Evolutionary conservation across 139 green algal species (phyloP).

Genomic region (Zygnema circumcarinatum): DNA sequence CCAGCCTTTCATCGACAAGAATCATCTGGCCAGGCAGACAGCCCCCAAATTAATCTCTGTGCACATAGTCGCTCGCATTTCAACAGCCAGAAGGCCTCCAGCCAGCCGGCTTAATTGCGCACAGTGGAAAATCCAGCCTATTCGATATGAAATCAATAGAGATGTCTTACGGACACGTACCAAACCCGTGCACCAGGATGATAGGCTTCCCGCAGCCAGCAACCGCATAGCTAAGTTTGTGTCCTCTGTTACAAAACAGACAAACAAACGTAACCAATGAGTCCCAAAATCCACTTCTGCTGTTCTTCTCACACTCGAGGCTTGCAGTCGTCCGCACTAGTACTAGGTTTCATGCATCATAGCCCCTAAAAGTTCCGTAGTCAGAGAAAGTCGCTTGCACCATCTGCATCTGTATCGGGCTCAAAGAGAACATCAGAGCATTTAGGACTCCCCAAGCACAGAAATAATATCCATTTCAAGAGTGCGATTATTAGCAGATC

Average conservation of each 20-base stretch:
- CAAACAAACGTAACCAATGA: too few relatives aligned
- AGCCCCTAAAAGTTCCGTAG: neutral
- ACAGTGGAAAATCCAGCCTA: too few relatives aligned
- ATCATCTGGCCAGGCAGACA: neutral
- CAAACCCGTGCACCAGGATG: conserved; percentile 44
- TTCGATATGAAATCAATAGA: too few relatives aligned
- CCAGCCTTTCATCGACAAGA: neutral
- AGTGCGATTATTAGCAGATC: too few relatives aligned
- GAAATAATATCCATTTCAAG: too few relatives aligned
- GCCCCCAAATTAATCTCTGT: neutral
- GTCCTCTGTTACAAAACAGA: conserved; percentile 26
- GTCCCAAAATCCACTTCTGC: too few relatives aligned
- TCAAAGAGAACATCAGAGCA: too few relatives aligned
- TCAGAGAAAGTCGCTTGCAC: neutral
- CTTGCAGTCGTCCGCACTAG: neutral
- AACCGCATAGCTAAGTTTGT: conserved; percentile 50
- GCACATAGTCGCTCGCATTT: neutral
- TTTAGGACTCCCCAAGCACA: too few relatives aligned
- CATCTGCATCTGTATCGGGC: too few relatives aligned
- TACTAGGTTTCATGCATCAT: neutral
- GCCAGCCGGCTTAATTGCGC: neutral
- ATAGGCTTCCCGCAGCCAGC: conserved; percentile 47
- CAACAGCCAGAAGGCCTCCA: neutral
- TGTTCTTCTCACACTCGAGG: too few relatives aligned
- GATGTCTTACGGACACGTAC: too few relatives aligned